Conservation (phyloP, 192 early-diverging fungal species). For the Phlyctochytrium arcticum region DNA sequence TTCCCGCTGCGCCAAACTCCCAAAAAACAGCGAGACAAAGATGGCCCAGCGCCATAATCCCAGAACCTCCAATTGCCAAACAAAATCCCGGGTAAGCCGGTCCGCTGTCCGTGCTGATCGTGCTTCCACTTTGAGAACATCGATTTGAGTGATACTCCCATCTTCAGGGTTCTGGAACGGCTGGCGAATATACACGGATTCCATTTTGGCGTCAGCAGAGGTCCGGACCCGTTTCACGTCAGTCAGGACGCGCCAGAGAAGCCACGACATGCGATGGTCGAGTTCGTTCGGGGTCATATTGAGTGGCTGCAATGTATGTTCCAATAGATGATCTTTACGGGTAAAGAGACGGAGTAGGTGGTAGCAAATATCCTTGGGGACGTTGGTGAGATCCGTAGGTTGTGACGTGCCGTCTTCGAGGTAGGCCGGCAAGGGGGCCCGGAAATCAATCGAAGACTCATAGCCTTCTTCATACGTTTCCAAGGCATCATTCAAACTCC, state of each 20-base stretch:
- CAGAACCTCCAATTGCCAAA: constrained; percentile 65
- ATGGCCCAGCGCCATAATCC: constrained; percentile 84
- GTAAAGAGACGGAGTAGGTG: constrained; percentile 68
- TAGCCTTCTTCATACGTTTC: constrained; percentile 31
- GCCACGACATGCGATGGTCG: constrained; percentile 67
- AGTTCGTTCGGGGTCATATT: constrained; percentile 52
- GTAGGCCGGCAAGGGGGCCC: constrained; percentile 6
- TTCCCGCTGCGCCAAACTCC: constrained; percentile 38
- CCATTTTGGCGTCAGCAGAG: constrained; percentile 39
- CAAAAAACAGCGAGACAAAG: constrained; percentile 70
- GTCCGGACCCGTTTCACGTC: constrained; percentile 39
- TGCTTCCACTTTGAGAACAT: neutral
- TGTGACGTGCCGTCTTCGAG: neutral
- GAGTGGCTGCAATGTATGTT: constrained; percentile 55
- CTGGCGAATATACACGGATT: constrained; percentile 1
- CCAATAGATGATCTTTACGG: constrained; percentile 41
- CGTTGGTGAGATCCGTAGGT: neutral
- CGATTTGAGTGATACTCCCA: constrained; percentile 1
- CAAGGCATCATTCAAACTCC: constrained; percentile 29
- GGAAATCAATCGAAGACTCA: neutral
- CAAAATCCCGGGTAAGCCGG: constrained; percentile 54
- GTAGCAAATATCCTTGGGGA: constrained; percentile 57
- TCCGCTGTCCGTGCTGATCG: constrained; percentile 24
- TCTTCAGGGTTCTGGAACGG: constrained; percentile 1
- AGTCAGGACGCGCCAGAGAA: constrained; percentile 55